These are phyloP conservation scores for Penicillium fuscoglaucum DNA, from an alignment of 2,329 filamentous ascomycete genomes.

Conservation along the genomic window DNA sequence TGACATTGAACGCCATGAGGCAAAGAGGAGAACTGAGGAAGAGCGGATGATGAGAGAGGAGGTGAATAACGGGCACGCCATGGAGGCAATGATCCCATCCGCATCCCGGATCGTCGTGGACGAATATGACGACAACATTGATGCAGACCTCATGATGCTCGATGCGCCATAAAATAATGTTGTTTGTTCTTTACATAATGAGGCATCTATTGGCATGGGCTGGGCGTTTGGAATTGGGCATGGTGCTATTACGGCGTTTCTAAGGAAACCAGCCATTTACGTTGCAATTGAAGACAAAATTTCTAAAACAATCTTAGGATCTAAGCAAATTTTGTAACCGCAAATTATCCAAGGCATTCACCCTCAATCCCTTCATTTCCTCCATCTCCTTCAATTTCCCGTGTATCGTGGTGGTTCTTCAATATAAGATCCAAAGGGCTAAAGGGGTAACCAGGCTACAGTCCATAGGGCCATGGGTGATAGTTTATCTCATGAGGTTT, in stretches of 20 bases:
- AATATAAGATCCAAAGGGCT: too few species aligned
- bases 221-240: slow-evolving; percentile 22
- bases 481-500: too few species aligned
- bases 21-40: slow-evolving; percentile 69
- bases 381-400: too few species aligned
- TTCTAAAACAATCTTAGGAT: background rate
- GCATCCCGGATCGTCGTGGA: slow-evolving; percentile 30
- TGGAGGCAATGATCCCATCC: slow-evolving; percentile 26
- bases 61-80: slow-evolving; percentile 29
- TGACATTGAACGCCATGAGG: slow-evolving; percentile 69
- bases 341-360: too few species aligned
- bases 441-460: too few species aligned
- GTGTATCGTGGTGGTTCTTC: too few species aligned
- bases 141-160: slow-evolving; percentile 46
- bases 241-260: slow-evolving; percentile 26
- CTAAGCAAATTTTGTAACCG: background rate
- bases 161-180: slow-evolving; percentile 33
- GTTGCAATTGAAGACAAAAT: background rate
- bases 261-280: background rate
- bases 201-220: slow-evolving; percentile 8
- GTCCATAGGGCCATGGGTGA: too few species aligned
- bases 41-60: slow-evolving; percentile 64
- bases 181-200: slow-evolving; percentile 13
- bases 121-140: slow-evolving; percentile 46
- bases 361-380: too few species aligned